Conservation (phyloP, 768 basidiomycete species). For the Amanita brunnescens region DNA sequence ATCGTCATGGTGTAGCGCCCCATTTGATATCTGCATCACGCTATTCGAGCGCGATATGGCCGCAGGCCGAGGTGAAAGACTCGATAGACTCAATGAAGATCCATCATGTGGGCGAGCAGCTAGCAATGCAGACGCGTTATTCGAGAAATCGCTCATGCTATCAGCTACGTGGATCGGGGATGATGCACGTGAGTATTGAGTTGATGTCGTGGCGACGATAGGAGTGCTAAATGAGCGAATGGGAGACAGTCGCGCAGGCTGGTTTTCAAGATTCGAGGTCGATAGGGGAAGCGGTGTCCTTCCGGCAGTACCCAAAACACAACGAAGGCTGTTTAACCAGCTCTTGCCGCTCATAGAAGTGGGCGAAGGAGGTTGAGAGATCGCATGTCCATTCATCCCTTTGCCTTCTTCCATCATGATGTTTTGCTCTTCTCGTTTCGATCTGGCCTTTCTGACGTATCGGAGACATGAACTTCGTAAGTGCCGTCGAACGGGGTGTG, state of each 20-base stretch:
- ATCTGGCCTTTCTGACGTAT: slow-evolving; percentile 26
- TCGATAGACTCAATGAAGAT: slow-evolving; percentile 55
- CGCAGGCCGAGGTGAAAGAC: slow-evolving; percentile 36
- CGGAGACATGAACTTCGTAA: slow-evolving; percentile 41
- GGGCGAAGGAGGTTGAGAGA: slow-evolving; percentile 25
- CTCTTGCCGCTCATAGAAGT: slow-evolving; percentile 17
- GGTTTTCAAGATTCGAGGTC: slow-evolving; percentile 17
- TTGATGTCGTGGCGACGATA: slow-evolving; percentile 22
- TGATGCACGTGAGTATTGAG: slow-evolving; percentile 38
- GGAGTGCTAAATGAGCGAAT: slow-evolving; percentile 30
- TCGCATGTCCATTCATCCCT: slow-evolving; percentile 11
- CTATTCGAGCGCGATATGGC: slow-evolving; percentile 25
- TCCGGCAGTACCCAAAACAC: slow-evolving; percentile 21
- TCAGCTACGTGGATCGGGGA: slow-evolving; percentile 30
- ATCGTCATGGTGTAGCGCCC: slow-evolving; percentile 1
- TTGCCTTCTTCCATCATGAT: slow-evolving; percentile 45
- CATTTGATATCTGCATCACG: slow-evolving; percentile 2
- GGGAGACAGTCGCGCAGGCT: slow-evolving; percentile 24
- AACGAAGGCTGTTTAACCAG: slow-evolving; percentile 29
- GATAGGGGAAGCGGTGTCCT: slow-evolving; percentile 19
- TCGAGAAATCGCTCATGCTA: slow-evolving; percentile 16
- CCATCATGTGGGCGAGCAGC: slow-evolving; percentile 58
- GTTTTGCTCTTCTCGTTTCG: slow-evolving; percentile 29
- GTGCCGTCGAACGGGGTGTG: slow-evolving; percentile 51
- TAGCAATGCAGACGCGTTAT: slow-evolving; percentile 27